phyloP scores from a whole-genome alignment of 805 yeast species.

The Lachancea cidri region DNA sequence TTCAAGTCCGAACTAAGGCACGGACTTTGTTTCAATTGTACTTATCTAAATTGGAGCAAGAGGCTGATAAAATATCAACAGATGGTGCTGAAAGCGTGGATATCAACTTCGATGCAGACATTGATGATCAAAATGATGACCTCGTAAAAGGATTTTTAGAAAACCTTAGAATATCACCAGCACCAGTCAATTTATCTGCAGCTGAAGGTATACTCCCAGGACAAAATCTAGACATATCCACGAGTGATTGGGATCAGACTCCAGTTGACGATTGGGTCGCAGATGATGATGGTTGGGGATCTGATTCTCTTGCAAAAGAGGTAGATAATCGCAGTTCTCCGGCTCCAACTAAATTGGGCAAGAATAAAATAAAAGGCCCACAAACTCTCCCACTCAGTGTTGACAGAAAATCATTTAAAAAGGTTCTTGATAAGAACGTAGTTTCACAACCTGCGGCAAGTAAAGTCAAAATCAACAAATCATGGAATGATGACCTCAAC shows the following conservation, averaged over 20 bases:
- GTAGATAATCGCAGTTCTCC: too few species aligned
- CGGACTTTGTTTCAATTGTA: constrained; percentile 59
- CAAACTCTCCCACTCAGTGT: too few species aligned
- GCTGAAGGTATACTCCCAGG: too few species aligned
- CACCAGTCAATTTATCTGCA: too few species aligned
- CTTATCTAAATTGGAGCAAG: constrained; percentile 47
- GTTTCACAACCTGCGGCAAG: too few species aligned
- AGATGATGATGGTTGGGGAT: background rate
- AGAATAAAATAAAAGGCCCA: too few species aligned
- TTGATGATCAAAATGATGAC: constrained; percentile 12
- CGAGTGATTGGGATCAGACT: background rate
- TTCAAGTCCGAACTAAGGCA: constrained; percentile 68
- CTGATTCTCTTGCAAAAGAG: too few species aligned
- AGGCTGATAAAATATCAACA: constrained; percentile 31
- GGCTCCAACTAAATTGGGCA: too few species aligned
- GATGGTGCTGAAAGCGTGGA: constrained; percentile 12
- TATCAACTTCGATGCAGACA: constrained; percentile 20
- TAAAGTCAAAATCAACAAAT: constrained; percentile 14
- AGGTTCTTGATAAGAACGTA: too few species aligned
- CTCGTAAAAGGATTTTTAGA: constrained; percentile 20
- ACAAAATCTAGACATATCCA: background rate
- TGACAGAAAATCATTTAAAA: too few species aligned
- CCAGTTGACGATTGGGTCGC: background rate
- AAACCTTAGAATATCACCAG: constrained; percentile 13
- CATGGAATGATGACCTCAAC: constrained; percentile 21